phyloP scores from a whole-genome alignment of 768 basidiomycete species.

The Suillus sp. region DNA sequence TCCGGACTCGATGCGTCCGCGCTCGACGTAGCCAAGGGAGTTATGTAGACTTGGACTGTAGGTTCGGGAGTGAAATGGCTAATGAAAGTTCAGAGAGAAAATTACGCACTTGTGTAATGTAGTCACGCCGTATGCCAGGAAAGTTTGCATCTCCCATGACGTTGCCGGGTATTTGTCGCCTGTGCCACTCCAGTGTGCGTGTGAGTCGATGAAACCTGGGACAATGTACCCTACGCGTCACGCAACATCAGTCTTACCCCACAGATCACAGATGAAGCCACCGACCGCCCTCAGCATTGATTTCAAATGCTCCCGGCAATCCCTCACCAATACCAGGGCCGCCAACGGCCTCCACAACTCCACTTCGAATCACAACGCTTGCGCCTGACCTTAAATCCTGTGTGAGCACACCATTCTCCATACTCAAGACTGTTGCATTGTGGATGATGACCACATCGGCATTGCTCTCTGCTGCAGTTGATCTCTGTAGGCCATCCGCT shows the following conservation, averaged over 20 bases:
- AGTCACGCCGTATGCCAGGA: slow-evolving; percentile 76
- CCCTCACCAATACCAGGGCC: slow-evolving; percentile 34
- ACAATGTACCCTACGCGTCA: slow-evolving; percentile 53
- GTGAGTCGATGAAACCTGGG: slow-evolving; percentile 76
- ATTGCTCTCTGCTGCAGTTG: slow-evolving; percentile 14
- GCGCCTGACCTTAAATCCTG: slow-evolving; percentile 56
- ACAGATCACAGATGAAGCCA: slow-evolving; percentile 5
- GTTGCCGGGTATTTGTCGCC: slow-evolving; percentile 53
- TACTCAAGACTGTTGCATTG: slow-evolving; percentile 72
- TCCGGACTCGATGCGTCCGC: slow-evolving; percentile 68
- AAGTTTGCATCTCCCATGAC: slow-evolving; percentile 76
- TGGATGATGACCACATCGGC: slow-evolving; percentile 55
- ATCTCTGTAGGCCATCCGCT: slow-evolving; percentile 1
- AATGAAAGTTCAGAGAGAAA: neutral
- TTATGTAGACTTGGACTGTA: slow-evolving; percentile 64
- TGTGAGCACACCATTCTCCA: slow-evolving; percentile 54
- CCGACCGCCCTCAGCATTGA: slow-evolving; percentile 66
- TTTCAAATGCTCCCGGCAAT: slow-evolving; percentile 44
- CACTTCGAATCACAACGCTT: slow-evolving; percentile 54
- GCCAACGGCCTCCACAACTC: slow-evolving; percentile 57
- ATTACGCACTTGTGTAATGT: slow-evolving; percentile 69
- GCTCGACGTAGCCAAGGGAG: slow-evolving; percentile 64
- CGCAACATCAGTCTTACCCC: neutral
- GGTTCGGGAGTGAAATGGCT: neutral
- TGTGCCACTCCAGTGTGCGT: slow-evolving; percentile 73